Evolutionary conservation across 257 asterid species (phyloP).

Genomic region (Solanum boliviense): DNA sequence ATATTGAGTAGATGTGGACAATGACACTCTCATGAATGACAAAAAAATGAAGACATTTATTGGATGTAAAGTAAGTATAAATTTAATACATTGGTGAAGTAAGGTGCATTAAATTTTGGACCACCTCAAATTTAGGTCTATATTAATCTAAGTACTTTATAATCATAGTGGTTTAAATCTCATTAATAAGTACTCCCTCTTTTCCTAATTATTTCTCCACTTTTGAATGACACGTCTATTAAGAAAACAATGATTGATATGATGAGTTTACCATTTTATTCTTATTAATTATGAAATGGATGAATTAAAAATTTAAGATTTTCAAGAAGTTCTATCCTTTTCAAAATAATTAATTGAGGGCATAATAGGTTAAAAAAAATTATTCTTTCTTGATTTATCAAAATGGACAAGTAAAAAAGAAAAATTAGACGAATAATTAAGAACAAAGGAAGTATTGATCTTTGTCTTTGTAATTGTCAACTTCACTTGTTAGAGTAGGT

Average conservation of each 20-base stretch:
- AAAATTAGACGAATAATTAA: too few species aligned
- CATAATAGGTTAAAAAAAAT: too few species aligned
- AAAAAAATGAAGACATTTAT: neutral
- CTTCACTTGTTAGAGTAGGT: neutral
- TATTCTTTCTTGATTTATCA: fast-evolving
- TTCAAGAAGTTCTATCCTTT: fast-evolving
- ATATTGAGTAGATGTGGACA: neutral
- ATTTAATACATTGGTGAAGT: neutral
- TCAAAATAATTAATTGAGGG: too few species aligned
- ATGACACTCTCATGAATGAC: neutral
- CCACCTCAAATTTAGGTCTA: neutral
- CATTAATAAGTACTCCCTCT: neutral
- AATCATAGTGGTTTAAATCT: neutral
- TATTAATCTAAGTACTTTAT: neutral
- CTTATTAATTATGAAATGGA: too few species aligned
- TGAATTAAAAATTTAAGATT: too few species aligned
- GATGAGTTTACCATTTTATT: fast-evolving
- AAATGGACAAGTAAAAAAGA: too few species aligned
- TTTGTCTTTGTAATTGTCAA: neutral
- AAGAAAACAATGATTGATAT: fast-evolving
- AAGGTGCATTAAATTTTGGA: neutral
- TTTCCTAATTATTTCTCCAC: too few species aligned
- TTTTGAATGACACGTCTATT: too few species aligned
- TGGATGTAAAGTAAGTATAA: neutral
- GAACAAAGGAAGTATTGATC: neutral